phyloP scores from a whole-genome alignment of 768 basidiomycete genomes.

The Sutorius australiensis region DNA sequence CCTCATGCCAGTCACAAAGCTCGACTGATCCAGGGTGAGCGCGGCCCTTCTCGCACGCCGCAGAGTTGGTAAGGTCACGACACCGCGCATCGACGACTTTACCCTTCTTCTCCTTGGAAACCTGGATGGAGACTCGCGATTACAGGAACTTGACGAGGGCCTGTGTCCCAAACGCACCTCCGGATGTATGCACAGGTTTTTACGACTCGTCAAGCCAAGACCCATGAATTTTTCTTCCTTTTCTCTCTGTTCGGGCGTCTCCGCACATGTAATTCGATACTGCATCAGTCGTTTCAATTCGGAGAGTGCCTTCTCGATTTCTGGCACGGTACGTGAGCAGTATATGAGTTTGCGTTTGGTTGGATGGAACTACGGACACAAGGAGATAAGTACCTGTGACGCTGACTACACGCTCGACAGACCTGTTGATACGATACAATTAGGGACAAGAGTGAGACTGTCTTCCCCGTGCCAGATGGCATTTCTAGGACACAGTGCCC shows the following conservation, averaged over 20 bases:
- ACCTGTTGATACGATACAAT: conserved; percentile 98
- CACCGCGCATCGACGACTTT: conserved; percentile 96
- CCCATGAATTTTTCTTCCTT: conserved; percentile 85
- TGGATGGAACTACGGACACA: conserved; percentile 70
- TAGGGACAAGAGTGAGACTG: conserved; percentile 89
- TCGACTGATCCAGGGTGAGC: conserved; percentile 87
- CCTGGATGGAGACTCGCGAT: conserved; percentile 41
- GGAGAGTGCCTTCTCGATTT: conserved; percentile 96
- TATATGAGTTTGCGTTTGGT: conserved; percentile 93
- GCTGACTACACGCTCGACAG: conserved; percentile 22
- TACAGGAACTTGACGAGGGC: background rate
- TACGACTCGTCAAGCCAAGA: conserved; percentile 89
- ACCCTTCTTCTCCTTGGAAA: conserved; percentile 97
- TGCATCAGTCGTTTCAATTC: conserved; percentile 93
- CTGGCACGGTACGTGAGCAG: conserved; percentile 98
- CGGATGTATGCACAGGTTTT: conserved; percentile 95
- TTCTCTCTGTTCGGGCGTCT: conserved; percentile 66
- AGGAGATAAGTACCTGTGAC: background rate
- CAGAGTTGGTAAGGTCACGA: conserved; percentile 88
- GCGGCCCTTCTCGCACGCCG: conserved; percentile 77
- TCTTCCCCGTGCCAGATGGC: conserved; percentile 99
- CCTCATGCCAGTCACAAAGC: conserved; percentile 95
- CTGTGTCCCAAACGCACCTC: conserved; percentile 51
- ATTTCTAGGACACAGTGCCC: conserved; percentile 99
- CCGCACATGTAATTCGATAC: conserved; percentile 72